Base-by-base conservation (phyloP, 1,139 yeast genomes). In the Suhomyces anneliseae region DNA sequence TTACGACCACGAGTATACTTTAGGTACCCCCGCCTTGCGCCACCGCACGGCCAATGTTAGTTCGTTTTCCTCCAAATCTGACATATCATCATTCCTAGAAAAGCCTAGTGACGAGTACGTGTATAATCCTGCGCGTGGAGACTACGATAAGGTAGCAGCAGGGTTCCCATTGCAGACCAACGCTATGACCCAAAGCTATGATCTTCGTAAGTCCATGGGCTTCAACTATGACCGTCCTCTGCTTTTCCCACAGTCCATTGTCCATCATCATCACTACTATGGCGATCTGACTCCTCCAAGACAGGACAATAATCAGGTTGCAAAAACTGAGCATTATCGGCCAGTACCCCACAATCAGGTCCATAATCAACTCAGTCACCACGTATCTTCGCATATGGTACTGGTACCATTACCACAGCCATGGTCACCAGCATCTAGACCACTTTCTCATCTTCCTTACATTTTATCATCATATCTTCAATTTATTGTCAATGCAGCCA, bases 391-490 rank as follows among this genome's bases (percentile, higher is more conserved):
- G 24, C 12, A 40, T 44, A 19, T 42, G 43, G n/a, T 19, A 19
- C 24, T 19, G 32, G 32, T 29, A 11, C 11, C 32, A 11, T 29
- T 76, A n/a, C 84, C 85, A 0, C 66, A 71, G 6, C 83, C 83
- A 0, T 79, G 83, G 83, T 65, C 69, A 41, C 51, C 64, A 14
- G 61, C 62, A 24, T 65, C 72, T 11, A 56, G 62, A 5, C 79
- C 79, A 1, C 65, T 64, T 29, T 76, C 69, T 36, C 65, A 65
- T 42, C 62, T 72, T 1, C 82, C 85, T 1, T 82, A 82, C 55
- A 54, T 80, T 24, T 58, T 82, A 7, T 74, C 83, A n/a, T 79
- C 86, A 6, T 83, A 83, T 51, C 59, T 85, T 15, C 89, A 84
- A 55, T 55, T 83, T 6, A 37, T 72, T 0, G 61, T 81, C 52